A percentile compares a stretch with the other conserved stretches of the same genome.
phyloP scores from a whole-genome alignment of 2,329 filamentous ascomycete genomes.

The Teratosphaeria zuluensis region DNA sequence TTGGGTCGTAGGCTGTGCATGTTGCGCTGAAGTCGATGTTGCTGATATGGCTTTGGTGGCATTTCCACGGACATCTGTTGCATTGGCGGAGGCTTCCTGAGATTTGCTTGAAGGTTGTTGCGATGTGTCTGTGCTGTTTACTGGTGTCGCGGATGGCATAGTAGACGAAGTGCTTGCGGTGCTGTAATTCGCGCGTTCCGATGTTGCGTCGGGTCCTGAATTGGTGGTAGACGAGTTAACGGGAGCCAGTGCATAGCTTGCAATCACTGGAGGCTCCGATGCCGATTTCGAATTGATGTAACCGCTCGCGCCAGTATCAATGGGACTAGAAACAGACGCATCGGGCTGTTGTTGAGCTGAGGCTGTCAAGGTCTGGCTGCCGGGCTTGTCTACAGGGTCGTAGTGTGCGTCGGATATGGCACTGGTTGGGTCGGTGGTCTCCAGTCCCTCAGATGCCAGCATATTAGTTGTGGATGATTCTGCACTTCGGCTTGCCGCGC shows the following conservation, averaged over 20 bases:
- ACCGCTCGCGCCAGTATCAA: neutral
- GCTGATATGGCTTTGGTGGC: neutral
- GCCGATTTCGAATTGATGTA: neutral
- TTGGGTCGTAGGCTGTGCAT: conserved; percentile 67
- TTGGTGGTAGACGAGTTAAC: neutral
- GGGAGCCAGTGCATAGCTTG: neutral
- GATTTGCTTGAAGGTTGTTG: neutral
- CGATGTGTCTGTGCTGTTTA: neutral
- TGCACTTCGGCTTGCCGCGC: neutral
- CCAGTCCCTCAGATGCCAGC: neutral
- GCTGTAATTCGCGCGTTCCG: neutral
- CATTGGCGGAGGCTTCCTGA: neutral
- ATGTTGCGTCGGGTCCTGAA: neutral
- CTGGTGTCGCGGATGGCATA: neutral
- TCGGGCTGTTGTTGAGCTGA: neutral
- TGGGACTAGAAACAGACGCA: neutral
- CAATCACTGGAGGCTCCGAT: neutral
- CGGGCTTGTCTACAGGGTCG: neutral
- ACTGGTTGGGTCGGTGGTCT: neutral
- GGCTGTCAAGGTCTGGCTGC: neutral
- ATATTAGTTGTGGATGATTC: neutral
- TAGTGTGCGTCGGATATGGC: neutral
- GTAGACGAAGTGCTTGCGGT: neutral
- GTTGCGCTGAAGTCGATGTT: conserved; percentile 26
- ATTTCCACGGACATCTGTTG: neutral